Percentiles rank a stretch among this genome's conserved stretches.
Conservation (phyloP, 768 basidiomycete genomes). For the Mycena latifolia region DNA sequence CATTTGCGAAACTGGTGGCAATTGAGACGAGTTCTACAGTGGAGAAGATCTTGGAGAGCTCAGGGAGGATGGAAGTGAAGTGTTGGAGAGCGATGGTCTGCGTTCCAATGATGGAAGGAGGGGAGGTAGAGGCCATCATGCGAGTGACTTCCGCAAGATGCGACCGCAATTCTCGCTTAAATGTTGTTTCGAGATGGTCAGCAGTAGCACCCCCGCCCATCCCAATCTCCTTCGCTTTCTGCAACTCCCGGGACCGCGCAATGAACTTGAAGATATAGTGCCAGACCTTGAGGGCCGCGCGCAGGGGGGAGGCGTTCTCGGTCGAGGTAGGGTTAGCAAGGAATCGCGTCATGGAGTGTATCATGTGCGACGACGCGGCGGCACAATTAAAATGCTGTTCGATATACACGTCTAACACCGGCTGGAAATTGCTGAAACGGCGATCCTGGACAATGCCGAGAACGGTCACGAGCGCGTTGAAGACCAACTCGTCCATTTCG, state of each 20-base stretch:
- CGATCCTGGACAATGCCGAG: slow-evolving; percentile 95
- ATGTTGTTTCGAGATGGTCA: slow-evolving; percentile 86
- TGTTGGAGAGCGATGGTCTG: slow-evolving; percentile 95
- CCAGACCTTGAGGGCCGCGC: slow-evolving; percentile 96
- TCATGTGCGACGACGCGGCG: slow-evolving; percentile 84
- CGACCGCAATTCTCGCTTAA: slow-evolving; percentile 84
- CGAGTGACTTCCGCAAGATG: slow-evolving; percentile 86
- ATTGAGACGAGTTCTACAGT: slow-evolving; percentile 89
- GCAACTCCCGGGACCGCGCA: slow-evolving; percentile 88
- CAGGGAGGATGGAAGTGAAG: slow-evolving; percentile 92
- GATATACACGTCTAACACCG: slow-evolving; percentile 94
- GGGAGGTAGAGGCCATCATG: slow-evolving; percentile 87
- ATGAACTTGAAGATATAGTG: slow-evolving; percentile 97
- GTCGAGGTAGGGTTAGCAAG: slow-evolving; percentile 77
- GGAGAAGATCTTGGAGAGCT: slow-evolving; percentile 84
- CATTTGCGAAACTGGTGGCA: slow-evolving; percentile 88
- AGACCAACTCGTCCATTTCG: slow-evolving; percentile 88
- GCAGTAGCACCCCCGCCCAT: slow-evolving; percentile 86
- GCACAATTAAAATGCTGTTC: slow-evolving; percentile 88
- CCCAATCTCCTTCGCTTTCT: slow-evolving; percentile 83
- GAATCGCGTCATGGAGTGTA: slow-evolving; percentile 89
- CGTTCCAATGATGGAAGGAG: slow-evolving; percentile 93
- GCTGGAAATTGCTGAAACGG: slow-evolving; percentile 94
- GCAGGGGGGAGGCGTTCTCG: slow-evolving; percentile 82
- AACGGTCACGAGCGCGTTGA: slow-evolving; percentile 91